Base-by-base conservation (phyloP, 345 rosid species). In the Lumnitzera littorea region DNA sequence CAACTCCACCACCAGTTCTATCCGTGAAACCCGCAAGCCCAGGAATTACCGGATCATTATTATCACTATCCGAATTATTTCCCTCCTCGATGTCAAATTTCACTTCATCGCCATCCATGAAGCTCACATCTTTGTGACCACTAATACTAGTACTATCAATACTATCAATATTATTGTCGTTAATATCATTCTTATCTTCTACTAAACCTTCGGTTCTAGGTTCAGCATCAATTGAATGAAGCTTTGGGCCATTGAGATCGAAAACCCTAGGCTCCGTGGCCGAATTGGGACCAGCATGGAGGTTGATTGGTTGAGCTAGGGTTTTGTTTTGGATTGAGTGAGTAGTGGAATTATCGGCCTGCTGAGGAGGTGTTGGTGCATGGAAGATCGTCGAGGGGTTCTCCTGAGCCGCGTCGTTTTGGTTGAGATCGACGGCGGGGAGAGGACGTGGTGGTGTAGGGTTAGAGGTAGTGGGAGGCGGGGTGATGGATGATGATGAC, bases 51-150 rank as follows among this genome's bases (percentile, higher is more conserved):
- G 72, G 73, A 61, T 56, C 64, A 52, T 69, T 58, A 57, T 61
- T 68, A 48, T 77, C 83, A 6, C 66, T 71, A 17, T 70, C 53
- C 61, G 71, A 84, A 5, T 64, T 62, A 61, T 77, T 70, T 11
- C 56, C 85, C 50, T 94, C 97, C 72, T 90, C 99, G 41, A 88
- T 90, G 60, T 94, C 99, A 61, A 94, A 94, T 62, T 61, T 75
- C 67, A 89, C 72, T 15, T 73, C 82, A 15, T 73, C 82, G 12
- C 66, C 65, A 6, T 80, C 84, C 51, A 65, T 53, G 50, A 57
- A 67, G 43, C 67, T 69, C 10, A 49, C 60, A 24, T 57, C 79
- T 51, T 75, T 67, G 4, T 9, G 43, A 36, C 43, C 43, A 36
- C 43, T 36, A 36, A 7, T 9, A 36, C 43, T 36, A 36, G 43